phyloP scores from a whole-genome alignment of 225 moss, liverwort and hornwort species.

The Asterella californica region DNA sequence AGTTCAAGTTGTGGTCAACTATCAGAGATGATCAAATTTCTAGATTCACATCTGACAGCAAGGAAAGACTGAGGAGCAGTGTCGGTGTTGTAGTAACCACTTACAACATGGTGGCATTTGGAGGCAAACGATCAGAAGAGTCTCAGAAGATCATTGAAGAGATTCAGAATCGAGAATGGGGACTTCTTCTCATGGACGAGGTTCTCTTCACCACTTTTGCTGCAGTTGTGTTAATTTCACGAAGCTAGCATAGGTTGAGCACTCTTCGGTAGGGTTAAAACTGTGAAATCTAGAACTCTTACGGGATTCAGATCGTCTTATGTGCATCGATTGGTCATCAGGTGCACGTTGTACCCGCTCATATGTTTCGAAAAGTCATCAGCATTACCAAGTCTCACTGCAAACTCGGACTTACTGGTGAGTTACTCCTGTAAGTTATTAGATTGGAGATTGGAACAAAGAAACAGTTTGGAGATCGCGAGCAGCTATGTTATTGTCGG shows the following conservation, averaged over 20 bases:
- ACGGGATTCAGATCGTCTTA: background rate
- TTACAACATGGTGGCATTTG: slow-evolving; percentile 98
- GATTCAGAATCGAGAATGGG: slow-evolving; percentile 95
- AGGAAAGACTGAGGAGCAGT: slow-evolving; percentile 89
- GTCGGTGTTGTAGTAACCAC: slow-evolving; percentile 98
- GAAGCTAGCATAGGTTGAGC: background rate
- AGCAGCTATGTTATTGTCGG: background rate
- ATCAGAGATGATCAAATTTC: slow-evolving; percentile 95
- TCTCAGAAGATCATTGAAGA: slow-evolving; percentile 99
- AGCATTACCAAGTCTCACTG: slow-evolving; percentile 99
- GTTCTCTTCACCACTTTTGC: slow-evolving; percentile 19
- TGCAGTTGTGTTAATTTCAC: background rate
- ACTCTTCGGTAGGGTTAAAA: background rate
- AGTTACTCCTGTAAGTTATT: background rate
- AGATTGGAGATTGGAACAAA: background rate
- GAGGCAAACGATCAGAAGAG: slow-evolving; percentile 98
- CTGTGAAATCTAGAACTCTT: background rate
- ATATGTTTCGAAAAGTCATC: slow-evolving; percentile 96
- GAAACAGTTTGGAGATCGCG: background rate
- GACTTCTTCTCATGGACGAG: slow-evolving; percentile 94
- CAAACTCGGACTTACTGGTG: slow-evolving; percentile 96
- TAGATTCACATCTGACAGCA: slow-evolving; percentile 96
- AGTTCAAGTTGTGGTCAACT: slow-evolving; percentile 98
- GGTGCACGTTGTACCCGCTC: slow-evolving; percentile 94
- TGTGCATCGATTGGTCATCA: slow-evolving; percentile 21